Percentiles rank a stretch among this genome's conserved stretches.
Evolutionary conservation across 176 grass and related monocot genomes (phyloP).

Genomic region (Musa acuminata): DNA sequence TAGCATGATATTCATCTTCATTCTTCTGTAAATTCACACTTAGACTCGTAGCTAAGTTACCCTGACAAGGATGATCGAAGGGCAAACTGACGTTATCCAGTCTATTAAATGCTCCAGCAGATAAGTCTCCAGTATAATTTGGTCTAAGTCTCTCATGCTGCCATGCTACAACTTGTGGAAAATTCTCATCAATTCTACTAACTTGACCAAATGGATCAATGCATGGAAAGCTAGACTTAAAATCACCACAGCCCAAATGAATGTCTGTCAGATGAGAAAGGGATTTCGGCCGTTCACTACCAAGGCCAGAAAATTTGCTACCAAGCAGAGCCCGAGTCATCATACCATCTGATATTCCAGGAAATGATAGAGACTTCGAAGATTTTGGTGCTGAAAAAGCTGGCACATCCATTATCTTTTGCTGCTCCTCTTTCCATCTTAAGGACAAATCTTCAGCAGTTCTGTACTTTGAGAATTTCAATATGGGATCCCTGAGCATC

Average conservation of each 20-base stretch:
- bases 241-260: slow-evolving; percentile 71
- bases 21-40: slow-evolving; percentile 43
- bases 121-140: slow-evolving; percentile 35
- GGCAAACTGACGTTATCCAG: slow-evolving; percentile 48
- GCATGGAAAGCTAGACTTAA: slow-evolving; percentile 46
- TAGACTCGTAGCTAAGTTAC: slow-evolving; percentile 37
- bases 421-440: slow-evolving; percentile 91
- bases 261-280: slow-evolving; percentile 84
- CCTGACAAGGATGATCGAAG: slow-evolving; percentile 42
- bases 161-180: slow-evolving; percentile 25
- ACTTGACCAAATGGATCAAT: slow-evolving; percentile 39
- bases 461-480: slow-evolving; percentile 67
- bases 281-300: slow-evolving; percentile 57
- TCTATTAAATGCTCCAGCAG: slow-evolving; percentile 31
- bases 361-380: slow-evolving; percentile 35
- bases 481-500: slow-evolving; percentile 87
- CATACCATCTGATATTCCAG: slow-evolving; percentile 84
- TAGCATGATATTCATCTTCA: slow-evolving; percentile 37
- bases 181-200: slow-evolving; percentile 37
- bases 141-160: slow-evolving; percentile 41
- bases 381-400: slow-evolving; percentile 41
- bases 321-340: slow-evolving; percentile 75
- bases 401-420: slow-evolving; percentile 73
- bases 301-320: slow-evolving; percentile 59
- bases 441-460: slow-evolving; percentile 58